These are phyloP conservation scores for Tieghemostelium lacteum DNA, from an alignment of 78 protist species.

Conservation along the genomic window DNA sequence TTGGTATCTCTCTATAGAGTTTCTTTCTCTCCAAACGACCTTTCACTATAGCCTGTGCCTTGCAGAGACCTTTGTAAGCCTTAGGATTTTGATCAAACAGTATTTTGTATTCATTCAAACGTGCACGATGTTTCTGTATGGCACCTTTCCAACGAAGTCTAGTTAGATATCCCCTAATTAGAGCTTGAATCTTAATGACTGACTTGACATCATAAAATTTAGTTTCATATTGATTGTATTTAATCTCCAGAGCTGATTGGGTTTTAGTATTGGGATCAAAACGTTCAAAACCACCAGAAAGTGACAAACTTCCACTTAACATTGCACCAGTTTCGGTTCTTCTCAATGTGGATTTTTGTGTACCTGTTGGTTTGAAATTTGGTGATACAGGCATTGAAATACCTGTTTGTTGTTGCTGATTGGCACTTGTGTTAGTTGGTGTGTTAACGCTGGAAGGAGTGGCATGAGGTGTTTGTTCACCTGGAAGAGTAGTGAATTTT, in stretches of 20 bases:
- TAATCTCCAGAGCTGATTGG: background rate
- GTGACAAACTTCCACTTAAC: slow-evolving; percentile 17
- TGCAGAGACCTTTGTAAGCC: slow-evolving; percentile 33
- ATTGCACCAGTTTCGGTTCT: slow-evolving; percentile 38
- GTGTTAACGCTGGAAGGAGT: background rate
- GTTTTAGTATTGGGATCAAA: slow-evolving; percentile 6
- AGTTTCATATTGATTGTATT: slow-evolving; percentile 8
- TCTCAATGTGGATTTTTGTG: background rate
- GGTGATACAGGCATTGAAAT: too few species aligned
- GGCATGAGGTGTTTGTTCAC: background rate
- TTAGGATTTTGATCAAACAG: slow-evolving; percentile 20
- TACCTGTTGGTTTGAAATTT: background rate
- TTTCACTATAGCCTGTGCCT: slow-evolving; percentile 26
- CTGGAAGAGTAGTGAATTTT: background rate
- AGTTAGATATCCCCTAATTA: slow-evolving; percentile 26
- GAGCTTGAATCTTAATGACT: slow-evolving; percentile 20
- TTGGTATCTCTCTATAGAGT: slow-evolving; percentile 29
- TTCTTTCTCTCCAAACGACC: slow-evolving; percentile 56
- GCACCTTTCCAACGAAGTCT: background rate
- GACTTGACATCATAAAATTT: slow-evolving; percentile 20
- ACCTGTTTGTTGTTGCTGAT: too few species aligned
- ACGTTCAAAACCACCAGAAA: background rate
- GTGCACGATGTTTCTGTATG: background rate
- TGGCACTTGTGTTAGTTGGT: background rate
- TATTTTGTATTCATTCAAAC: slow-evolving; percentile 1